Conservation (phyloP, 805 yeast genomes). For the Candida montana region DNA sequence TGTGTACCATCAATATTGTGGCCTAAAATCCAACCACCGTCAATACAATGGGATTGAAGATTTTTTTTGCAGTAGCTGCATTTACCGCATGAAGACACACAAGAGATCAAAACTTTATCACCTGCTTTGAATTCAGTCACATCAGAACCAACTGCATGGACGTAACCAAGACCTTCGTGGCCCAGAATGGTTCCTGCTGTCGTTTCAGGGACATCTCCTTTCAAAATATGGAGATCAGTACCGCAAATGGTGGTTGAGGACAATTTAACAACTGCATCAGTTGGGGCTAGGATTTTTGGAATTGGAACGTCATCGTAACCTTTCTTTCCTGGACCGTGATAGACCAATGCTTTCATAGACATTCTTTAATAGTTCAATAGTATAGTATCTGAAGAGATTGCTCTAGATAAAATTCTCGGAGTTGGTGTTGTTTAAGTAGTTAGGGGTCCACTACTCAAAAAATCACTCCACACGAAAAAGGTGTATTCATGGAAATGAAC, state of each 20-base stretch:
- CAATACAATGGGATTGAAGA: slow-evolving; percentile 56
- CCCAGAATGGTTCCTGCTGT: slow-evolving; percentile 47
- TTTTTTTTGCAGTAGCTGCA: slow-evolving; percentile 52
- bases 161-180: slow-evolving; percentile 57
- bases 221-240: slow-evolving; percentile 55
- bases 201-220: slow-evolving; percentile 55
- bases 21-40: slow-evolving; percentile 50
- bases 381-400: too few species aligned
- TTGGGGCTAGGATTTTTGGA: slow-evolving; percentile 41
- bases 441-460: background rate
- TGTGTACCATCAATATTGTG: slow-evolving; percentile 66
- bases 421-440: too few species aligned
- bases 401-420: background rate
- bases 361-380: background rate
- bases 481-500: background rate
- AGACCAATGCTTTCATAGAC: slow-evolving; percentile 37
- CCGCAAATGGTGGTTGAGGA: slow-evolving; percentile 61
- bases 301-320: slow-evolving; percentile 33
- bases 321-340: slow-evolving; percentile 37
- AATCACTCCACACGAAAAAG: background rate
- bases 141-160: slow-evolving; percentile 42
- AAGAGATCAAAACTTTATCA: slow-evolving; percentile 58
- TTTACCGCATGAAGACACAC: slow-evolving; percentile 56
- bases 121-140: slow-evolving; percentile 48
- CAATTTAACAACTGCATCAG: slow-evolving; percentile 54